phyloP scores from a whole-genome alignment of 2,329 filamentous ascomycete species.

The Penicillium frequentans region DNA sequence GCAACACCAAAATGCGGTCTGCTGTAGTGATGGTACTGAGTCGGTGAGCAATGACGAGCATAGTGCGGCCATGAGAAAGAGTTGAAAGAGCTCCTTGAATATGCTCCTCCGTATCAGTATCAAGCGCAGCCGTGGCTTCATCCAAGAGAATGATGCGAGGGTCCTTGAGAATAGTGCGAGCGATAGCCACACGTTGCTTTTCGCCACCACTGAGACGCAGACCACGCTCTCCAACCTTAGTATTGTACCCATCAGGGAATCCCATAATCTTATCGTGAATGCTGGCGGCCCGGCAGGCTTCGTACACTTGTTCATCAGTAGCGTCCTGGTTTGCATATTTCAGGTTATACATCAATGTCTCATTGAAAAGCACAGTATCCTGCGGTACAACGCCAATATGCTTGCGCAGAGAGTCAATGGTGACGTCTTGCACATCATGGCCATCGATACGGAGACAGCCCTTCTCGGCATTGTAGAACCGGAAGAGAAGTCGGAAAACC shows the following conservation, averaged over 20 bases:
- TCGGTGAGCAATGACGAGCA: slow-evolving; percentile 92
- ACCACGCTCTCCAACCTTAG: slow-evolving; percentile 88
- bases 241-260: slow-evolving; percentile 85
- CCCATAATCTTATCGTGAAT: slow-evolving; percentile 90
- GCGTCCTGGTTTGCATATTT: slow-evolving; percentile 82
- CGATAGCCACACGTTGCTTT: slow-evolving; percentile 91
- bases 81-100: slow-evolving; percentile 84
- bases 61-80: slow-evolving; percentile 80
- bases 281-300: slow-evolving; percentile 80
- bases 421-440: slow-evolving; percentile 78
- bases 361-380: slow-evolving; percentile 93
- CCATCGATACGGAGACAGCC: slow-evolving; percentile 85
- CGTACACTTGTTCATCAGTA: slow-evolving; percentile 77
- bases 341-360: slow-evolving; percentile 91
- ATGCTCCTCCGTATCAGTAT: slow-evolving; percentile 89
- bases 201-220: slow-evolving; percentile 85
- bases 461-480: slow-evolving; percentile 84
- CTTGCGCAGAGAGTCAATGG: slow-evolving; percentile 86
- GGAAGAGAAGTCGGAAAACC: slow-evolving; percentile 90
- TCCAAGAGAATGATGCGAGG: slow-evolving; percentile 90
- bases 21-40: slow-evolving; percentile 83
- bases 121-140: slow-evolving; percentile 87
- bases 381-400: slow-evolving; percentile 97
- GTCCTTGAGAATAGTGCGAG: slow-evolving; percentile 87
- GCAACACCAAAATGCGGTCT: slow-evolving; percentile 79